These are phyloP conservation scores for Pilaira anomala DNA, from an alignment of 192 early-diverging fungal species.

Conservation along the genomic window DNA sequence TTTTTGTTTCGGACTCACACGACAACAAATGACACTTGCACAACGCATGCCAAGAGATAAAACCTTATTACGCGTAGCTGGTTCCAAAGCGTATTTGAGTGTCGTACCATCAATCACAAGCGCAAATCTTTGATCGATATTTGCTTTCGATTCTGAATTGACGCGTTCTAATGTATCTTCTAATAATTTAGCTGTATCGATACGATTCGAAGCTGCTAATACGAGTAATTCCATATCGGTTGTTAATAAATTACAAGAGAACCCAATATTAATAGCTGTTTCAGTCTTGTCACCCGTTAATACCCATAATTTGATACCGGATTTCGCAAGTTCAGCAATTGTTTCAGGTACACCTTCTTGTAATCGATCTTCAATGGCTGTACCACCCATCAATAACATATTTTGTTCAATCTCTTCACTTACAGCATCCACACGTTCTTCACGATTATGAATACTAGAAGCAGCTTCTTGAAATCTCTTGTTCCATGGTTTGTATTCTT, in stretches of 20 bases:
- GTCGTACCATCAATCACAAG: constrained; percentile 94
- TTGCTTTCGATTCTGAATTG: constrained; percentile 21
- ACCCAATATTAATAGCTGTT: constrained; percentile 97
- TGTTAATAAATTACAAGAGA: constrained; percentile 86
- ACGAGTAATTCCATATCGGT: constrained; percentile 82
- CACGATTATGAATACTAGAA: constrained; percentile 72
- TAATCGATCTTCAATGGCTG: constrained; percentile 96
- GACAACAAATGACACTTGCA: constrained; percentile 88
- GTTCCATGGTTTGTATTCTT: constrained; percentile 70
- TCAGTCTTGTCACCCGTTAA: constrained; percentile 97
- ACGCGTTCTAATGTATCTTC: constrained; percentile 64
- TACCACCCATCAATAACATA: constrained; percentile 86
- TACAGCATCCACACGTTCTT: constrained; percentile 71
- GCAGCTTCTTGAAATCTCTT: constrained; percentile 71
- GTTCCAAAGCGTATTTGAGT: constrained; percentile 72
- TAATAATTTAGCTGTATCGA: constrained; percentile 62
- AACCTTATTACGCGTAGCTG: constrained; percentile 52
- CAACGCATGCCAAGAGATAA: constrained; percentile 77
- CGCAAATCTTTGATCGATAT: constrained; percentile 45
- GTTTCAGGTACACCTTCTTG: constrained; percentile 97
- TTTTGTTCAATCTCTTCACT: constrained; percentile 79
- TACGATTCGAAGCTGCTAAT: constrained; percentile 56
- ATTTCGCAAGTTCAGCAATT: constrained; percentile 77
- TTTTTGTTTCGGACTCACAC: constrained; percentile 95
- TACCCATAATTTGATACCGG: constrained; percentile 96